phyloP scores from a whole-genome alignment of 2,329 filamentous ascomycete species.

The Aspergillus sp. region DNA sequence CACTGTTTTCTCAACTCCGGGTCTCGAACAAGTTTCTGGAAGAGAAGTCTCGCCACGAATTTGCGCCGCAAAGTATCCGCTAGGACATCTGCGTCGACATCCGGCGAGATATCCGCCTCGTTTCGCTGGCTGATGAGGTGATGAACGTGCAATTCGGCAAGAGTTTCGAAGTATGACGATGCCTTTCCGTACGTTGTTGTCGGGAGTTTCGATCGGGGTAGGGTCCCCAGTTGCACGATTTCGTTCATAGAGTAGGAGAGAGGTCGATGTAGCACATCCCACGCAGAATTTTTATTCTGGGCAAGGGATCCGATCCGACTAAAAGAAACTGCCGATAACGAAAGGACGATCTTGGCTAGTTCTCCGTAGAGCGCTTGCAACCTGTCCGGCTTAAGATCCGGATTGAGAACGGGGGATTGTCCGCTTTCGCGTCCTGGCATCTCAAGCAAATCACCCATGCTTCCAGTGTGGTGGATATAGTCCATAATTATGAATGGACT shows the following conservation, averaged over 20 bases:
- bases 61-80: slow-evolving; percentile 20
- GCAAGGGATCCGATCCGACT: slow-evolving; percentile 42
- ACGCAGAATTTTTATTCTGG: slow-evolving; percentile 18
- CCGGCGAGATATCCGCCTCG: slow-evolving; percentile 30
- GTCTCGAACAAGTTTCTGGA: slow-evolving; percentile 21
- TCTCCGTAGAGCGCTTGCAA: slow-evolving; percentile 32
- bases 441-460: slow-evolving; percentile 7
- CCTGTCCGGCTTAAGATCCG: neutral
- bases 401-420: slow-evolving; percentile 4
- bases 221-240: slow-evolving; percentile 25
- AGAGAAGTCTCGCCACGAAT: slow-evolving; percentile 21
- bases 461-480: slow-evolving; percentile 16
- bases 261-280: slow-evolving; percentile 33
- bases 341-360: slow-evolving; percentile 42
- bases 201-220: slow-evolving; percentile 21
- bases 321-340: slow-evolving; percentile 37
- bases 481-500: slow-evolving; percentile 39
- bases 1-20: slow-evolving; percentile 12
- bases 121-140: slow-evolving; percentile 43
- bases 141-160: slow-evolving; percentile 45
- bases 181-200: slow-evolving; percentile 27
- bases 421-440: slow-evolving; percentile 1
- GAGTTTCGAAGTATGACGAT: slow-evolving; percentile 39
- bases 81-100: neutral
- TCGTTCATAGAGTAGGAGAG: slow-evolving; percentile 43